These are phyloP conservation scores for Zygotorulaspora sp. DNA, from an alignment of 805 yeast species.

Conservation along the genomic window DNA sequence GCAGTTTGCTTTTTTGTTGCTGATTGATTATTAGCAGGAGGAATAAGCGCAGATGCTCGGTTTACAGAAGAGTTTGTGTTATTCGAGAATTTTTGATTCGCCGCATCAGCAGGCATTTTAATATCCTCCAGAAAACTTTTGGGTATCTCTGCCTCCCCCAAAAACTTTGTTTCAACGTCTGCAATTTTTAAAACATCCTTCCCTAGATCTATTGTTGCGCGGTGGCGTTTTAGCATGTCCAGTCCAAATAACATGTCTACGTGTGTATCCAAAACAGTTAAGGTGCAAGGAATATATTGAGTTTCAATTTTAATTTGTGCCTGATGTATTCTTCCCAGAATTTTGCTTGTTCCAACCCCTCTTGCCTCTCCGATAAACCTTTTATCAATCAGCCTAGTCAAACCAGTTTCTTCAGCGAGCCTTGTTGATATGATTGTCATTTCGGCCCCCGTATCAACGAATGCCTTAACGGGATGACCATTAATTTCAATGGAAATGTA, in stretches of 20 bases:
- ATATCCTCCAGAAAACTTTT: conserved; percentile 22
- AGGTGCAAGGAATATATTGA: conserved; percentile 58
- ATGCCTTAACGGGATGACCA: conserved; percentile 78
- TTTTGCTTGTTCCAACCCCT: conserved; percentile 83
- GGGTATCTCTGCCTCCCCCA: conserved; percentile 69
- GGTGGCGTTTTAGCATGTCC: conserved; percentile 87
- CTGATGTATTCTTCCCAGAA: conserved; percentile 81
- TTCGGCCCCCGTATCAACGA: conserved; percentile 97
- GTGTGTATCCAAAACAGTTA: conserved; percentile 65
- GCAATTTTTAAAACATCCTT: conserved; percentile 63
- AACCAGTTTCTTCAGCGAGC: conserved; percentile 67
- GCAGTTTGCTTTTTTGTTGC: neutral
- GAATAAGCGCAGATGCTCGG: neutral
- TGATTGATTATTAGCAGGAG: neutral
- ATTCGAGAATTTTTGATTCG: conserved; percentile 1
- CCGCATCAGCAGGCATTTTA: conserved; percentile 1
- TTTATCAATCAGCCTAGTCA: conserved; percentile 69
- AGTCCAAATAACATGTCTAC: conserved; percentile 80
- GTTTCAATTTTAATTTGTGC: conserved; percentile 78
- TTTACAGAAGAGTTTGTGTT: neutral
- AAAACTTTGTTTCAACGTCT: conserved; percentile 65
- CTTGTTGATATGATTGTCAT: conserved; percentile 75
- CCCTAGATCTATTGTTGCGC: conserved; percentile 72
- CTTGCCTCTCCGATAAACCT: conserved; percentile 77
- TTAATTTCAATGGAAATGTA: conserved; percentile 75